Percentiles rank a stretch among this genome's conserved stretches.
phyloP scores from a whole-genome alignment of 495 filamentous ascomycete genomes.

The Antarctomyces pellizariae region DNA sequence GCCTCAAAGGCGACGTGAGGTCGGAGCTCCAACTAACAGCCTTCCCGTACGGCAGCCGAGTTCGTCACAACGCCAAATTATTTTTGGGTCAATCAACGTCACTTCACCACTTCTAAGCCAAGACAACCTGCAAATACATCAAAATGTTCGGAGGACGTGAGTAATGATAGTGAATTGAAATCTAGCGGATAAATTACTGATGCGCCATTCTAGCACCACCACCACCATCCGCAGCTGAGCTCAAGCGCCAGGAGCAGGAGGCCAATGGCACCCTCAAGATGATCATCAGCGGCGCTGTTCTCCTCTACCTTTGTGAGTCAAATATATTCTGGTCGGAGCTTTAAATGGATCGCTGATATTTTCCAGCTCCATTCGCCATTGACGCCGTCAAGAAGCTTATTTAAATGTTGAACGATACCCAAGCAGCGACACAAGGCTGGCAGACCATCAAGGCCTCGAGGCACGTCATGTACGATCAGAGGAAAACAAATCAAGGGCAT shows the following conservation, averaged over 20 bases:
- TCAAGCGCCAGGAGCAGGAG: conserved; percentile 42
- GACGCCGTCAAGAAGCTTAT: conserved; percentile 55
- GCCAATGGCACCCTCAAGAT: conserved; percentile 41
- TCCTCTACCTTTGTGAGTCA: conserved; percentile 66
- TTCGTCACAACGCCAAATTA: too few relatives aligned
- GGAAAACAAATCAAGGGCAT: too few relatives aligned
- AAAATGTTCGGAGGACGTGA: conserved; percentile 26
- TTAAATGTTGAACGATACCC: conserved; percentile 26
- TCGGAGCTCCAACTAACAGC: too few relatives aligned
- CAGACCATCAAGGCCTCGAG: neutral
- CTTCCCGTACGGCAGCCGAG: too few relatives aligned
- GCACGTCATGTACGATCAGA: too few relatives aligned
- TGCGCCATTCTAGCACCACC: conserved; percentile 19
- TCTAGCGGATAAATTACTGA: conserved; percentile 2
- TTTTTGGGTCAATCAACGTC: too few relatives aligned
- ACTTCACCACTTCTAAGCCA: too few relatives aligned
- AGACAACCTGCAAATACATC: too few relatives aligned
- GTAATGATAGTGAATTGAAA: conserved; percentile 2
- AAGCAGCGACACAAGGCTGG: too few relatives aligned
- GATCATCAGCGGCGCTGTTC: conserved; percentile 33
- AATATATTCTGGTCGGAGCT: neutral
- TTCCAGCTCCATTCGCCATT: conserved; percentile 55
- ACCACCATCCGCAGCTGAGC: conserved; percentile 24
- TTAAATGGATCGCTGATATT: conserved; percentile 3
- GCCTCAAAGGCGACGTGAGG: too few relatives aligned